Evolutionary conservation across 495 filamentous ascomycete species (phyloP), one percentile per base, ranked within the genome.

Genomic region (Penicillium paxilli): DNA sequence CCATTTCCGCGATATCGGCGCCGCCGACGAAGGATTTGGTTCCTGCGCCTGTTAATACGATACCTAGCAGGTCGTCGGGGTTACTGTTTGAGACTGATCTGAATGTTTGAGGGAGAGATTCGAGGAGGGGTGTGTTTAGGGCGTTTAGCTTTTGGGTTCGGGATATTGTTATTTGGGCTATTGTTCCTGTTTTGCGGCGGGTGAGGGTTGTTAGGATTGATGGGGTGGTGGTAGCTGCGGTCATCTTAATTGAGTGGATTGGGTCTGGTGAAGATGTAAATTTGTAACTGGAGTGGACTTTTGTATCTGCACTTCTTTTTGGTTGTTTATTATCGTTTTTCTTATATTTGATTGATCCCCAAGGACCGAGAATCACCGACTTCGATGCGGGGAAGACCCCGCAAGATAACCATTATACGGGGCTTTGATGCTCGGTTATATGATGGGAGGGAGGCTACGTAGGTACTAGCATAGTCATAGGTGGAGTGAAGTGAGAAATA

Each of bases 21-120:
- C 64, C 64, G 37, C 60, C 60, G 46, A 66, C 49, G 48, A 64
- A 66, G 26, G 64, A 38, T 25, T 64, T 66, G 20, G 25, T 9
- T 1, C 64, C 64, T 22, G 56, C 57, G 25, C 64, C 60, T 9
- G 64, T 64, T 23, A 66, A 47, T 17, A 61, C 35, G 3, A 66
- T 51, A 30, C 47, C 58, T n/a, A 64, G 50, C 20, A 66, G 60
- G 19, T 61, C 54, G 20, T 14, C 9, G 19, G 52, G 41, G 23
- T 35, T 6, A 10, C 46, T 14, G 7, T 41, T 41, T 11, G n/a
- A n/a, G n/a, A 60, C n/a, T 16, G 33, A 12, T 30, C 33, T 12
- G 22, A 63, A n/a, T 11, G 52, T 42, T 47, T 42, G 17, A 3
- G 52, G 38, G 32, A 64, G 48, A 17, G 26, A 9, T 7, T 35